Base-by-base conservation (phyloP, 805 yeast genomes). In the Nakazawaea wickerhamii region DNA sequence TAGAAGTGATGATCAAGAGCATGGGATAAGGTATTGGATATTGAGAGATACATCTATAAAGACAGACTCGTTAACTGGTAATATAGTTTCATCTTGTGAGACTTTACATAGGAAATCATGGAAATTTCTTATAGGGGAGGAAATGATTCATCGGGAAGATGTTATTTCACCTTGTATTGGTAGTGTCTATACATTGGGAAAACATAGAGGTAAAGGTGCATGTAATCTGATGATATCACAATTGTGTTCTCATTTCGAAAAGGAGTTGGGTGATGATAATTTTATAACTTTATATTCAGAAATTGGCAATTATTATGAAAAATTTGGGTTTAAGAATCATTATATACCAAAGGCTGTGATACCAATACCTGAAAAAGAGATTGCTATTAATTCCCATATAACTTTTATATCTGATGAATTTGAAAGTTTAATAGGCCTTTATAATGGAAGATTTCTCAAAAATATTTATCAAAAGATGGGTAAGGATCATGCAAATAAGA, bases 261-360 rank as follows among this genome's bases (percentile, higher is more conserved):
- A 47, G 2, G 11, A 50, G 7, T 55, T 55, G 44, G 71, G 62
- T 19, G 47, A 59, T 3, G 35, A 58, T 25, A 57, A 57, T 21
- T 58, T 67, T 25, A 58, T 70, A 28, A 65, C 67, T 31, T 67
- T 87, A 40, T 86, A 85, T 68, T 81, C 91, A 48, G 93, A 81
- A 38, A 77, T 84, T 17, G 91, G 84, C 13, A 71, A 68, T 25
- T 85, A 72, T 50, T 88, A 88, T 58, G 63, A 68, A 28, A 64
- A 68, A 48, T 76, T 81, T 49, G 95, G 90, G 0, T 84, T 74
- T 54, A 62, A 56, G 22, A 48, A 51, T 30, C 41, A 43, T 28
- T 48, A 48, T 33, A 51, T 53, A 11, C 55, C 59, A 5, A 25
- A 52, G 4, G 45, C 53, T 14, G 38, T 46, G 9, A 41, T 53